Conservation (phyloP, 345 rosid genomes). For the Triadica sebifera region DNA sequence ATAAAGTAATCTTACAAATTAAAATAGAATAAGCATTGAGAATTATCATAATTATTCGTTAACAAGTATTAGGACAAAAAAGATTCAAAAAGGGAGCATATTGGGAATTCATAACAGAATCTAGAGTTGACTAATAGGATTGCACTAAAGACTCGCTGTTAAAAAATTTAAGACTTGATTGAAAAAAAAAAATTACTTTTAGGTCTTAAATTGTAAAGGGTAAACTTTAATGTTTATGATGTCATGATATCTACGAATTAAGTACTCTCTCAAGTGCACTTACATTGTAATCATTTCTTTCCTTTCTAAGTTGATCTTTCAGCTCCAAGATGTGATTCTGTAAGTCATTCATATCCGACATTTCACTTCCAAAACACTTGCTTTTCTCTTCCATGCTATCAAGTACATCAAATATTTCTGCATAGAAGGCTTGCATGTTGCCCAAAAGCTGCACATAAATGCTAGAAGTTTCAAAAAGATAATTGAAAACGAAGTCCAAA, state of each 20-base stretch:
- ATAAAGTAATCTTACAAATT: too few species aligned
- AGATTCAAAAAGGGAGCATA: too few species aligned
- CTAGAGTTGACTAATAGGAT: too few species aligned
- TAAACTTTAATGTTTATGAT: too few species aligned
- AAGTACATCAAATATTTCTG: slow-evolving; percentile 59
- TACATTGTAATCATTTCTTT: slow-evolving; percentile 68
- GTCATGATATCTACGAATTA: background rate
- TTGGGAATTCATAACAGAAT: too few species aligned
- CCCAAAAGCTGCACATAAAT: slow-evolving; percentile 49
- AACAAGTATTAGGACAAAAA: too few species aligned
- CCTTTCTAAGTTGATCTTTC: slow-evolving; percentile 61
- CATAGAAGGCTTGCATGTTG: slow-evolving; percentile 59
- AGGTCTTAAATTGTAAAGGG: too few species aligned
- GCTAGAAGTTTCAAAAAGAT: background rate
- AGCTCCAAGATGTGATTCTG: slow-evolving; percentile 50
- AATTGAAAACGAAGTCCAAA: background rate
- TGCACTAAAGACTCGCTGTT: too few species aligned
- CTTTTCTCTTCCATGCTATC: slow-evolving; percentile 57
- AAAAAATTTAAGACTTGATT: background rate
- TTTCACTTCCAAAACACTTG: slow-evolving; percentile 44
- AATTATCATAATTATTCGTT: too few species aligned
- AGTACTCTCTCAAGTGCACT: slow-evolving; percentile 21
- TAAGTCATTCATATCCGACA: slow-evolving; percentile 41
- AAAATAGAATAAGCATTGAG: too few species aligned
- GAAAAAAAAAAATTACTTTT: background rate